Base-by-base conservation (phyloP, 2,329 filamentous ascomycete genomes). In the Eutypella sp. region DNA sequence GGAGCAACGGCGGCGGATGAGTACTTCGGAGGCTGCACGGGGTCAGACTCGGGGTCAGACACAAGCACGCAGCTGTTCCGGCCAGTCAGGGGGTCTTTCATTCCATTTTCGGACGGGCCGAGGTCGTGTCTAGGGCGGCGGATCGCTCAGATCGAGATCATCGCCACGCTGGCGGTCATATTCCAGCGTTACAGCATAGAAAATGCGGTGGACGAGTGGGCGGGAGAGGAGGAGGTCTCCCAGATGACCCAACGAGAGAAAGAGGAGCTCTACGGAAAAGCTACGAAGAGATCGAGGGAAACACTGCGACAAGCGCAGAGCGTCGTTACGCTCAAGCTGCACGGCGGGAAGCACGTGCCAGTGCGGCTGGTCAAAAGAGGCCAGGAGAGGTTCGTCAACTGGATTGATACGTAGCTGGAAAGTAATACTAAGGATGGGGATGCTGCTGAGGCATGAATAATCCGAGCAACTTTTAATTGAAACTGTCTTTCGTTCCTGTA, bases 251-350 rank as follows among this genome's bases (percentile, higher is more conserved):
- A 49, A 5, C 61, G 60, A 22, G 63, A 72, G 57, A 74, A 71
- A 58, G 67, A 66, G 38, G 66, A 64, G 41, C 53, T 85, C 13
- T 90, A 87, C 68, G 63, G 66, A 47, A 78, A 76, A 64, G 84
- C 85, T 16, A 74, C 78, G 53, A 62, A 69, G 31, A 71, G 72
- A 54, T 78, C 78, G n/a, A 65, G 74, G 47, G 60, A 68, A 31
- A 70, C 76, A 46, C 57, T 89, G 44, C 65, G 64, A 44, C 66
- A 69, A 29, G 79, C 83, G 55, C 72, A 68, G 24, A 76, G 78
- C 10, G 67, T 87, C 42, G 72, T 92, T 48, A 90, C 87, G 46
- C 69, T 92, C 54, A 86, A 88, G 67, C 70, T 92, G 64, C 72
- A 81, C 22, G 73, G 68, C 16, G 70, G 65, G 18, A 67, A 68